Evolutionary conservation across 495 filamentous ascomycete species (phyloP).

Genomic region (Talaromyces ruber): DNA sequence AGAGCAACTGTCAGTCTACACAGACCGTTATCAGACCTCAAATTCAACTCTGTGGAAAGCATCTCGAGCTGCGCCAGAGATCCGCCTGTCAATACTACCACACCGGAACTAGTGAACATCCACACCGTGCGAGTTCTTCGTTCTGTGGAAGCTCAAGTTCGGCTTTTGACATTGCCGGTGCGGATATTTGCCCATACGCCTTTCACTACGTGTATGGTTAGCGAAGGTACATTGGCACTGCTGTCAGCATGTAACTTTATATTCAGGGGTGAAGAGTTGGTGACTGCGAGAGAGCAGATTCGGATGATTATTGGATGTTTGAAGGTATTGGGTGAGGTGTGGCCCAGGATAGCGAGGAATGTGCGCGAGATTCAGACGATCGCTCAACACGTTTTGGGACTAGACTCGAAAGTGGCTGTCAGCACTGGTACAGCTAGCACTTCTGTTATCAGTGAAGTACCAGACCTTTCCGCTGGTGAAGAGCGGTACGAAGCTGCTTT

Average conservation of each 20-base stretch:
- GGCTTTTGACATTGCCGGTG: constrained; percentile 19
- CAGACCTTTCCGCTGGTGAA: neutral
- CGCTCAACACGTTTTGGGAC: constrained; percentile 43
- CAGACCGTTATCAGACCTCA: constrained; percentile 24
- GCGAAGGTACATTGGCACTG: constrained; percentile 17
- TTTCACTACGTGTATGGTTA: constrained; percentile 25
- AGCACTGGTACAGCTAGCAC: neutral
- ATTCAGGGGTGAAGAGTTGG: constrained; percentile 15
- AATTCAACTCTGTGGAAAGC: constrained; percentile 17
- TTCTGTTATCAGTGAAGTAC: neutral
- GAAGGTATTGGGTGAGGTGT: constrained; percentile 17
- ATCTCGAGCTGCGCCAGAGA: constrained; percentile 23
- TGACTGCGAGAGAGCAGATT: constrained; percentile 21
- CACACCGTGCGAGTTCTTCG: constrained; percentile 21
- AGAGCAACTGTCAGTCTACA: constrained; percentile 22
- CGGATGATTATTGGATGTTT: constrained; percentile 25
- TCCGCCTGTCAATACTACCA: constrained; percentile 13
- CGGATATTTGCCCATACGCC: constrained; percentile 17
- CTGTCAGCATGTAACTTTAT: constrained; percentile 20
- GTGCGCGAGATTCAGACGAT: constrained; percentile 69
- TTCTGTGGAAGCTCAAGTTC: constrained; percentile 18
- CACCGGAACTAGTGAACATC: constrained; percentile 16
- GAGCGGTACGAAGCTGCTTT: neutral
- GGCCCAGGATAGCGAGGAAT: constrained; percentile 49
- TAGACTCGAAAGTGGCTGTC: constrained; percentile 2